phyloP scores from a whole-genome alignment of 345 rosid species.

The Heritiera fomes region DNA sequence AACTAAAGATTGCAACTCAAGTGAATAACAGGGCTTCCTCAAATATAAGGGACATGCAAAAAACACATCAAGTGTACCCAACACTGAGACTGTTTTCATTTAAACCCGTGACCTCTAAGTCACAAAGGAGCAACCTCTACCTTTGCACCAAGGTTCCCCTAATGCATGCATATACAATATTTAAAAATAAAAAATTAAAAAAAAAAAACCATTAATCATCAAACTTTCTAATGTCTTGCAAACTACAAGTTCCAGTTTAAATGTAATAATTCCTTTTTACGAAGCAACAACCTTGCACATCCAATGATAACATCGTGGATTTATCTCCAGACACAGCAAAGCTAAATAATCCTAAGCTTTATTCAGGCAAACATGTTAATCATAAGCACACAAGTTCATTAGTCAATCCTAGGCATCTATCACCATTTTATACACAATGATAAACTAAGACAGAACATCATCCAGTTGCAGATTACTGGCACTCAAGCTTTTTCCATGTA shows the following conservation, averaged over 20 bases:
- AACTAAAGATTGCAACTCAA: constrained; percentile 4
- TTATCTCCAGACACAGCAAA: background rate
- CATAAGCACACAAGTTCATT: background rate
- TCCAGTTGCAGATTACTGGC: background rate
- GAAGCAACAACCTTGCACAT: background rate
- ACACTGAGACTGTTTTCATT: background rate
- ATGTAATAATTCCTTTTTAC: background rate
- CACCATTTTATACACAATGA: background rate
- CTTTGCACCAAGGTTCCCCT: too few relatives aligned
- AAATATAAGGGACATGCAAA: constrained; percentile 1
- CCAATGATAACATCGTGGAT: background rate
- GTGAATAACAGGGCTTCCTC: background rate
- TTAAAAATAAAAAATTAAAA: background rate
- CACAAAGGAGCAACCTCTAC: too few relatives aligned
- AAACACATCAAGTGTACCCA: background rate
- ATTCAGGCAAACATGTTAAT: background rate
- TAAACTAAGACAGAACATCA: background rate
- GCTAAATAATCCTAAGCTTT: background rate
- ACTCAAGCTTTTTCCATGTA: background rate
- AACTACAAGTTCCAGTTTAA: background rate
- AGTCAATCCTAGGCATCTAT: background rate
- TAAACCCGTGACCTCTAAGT: too few relatives aligned
- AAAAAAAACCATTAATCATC: background rate
- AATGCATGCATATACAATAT: background rate
- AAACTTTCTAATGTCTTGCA: background rate